Base-by-base conservation (phyloP, 2,329 filamentous ascomycete genomes). In the Talaromyces sp. region DNA sequence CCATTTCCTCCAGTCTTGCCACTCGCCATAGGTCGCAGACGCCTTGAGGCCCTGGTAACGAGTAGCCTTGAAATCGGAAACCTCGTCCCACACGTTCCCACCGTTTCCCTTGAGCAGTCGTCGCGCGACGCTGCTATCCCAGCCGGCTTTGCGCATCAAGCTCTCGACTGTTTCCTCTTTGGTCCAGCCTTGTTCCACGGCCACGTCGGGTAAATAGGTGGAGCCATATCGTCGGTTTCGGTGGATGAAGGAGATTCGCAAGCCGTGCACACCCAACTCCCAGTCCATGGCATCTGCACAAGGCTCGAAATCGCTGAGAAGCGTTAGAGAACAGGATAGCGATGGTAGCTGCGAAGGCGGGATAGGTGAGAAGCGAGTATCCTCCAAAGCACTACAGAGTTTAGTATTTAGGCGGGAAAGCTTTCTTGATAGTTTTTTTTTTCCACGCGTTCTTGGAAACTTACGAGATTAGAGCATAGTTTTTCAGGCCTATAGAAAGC, bases 131-230 rank as follows among this genome's bases (percentile, higher is more conserved):
- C 73, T 75, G 0, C 92, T 92, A 62, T 83, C 84, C 93, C 93
- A 99, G 1, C 95, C 95, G 0, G 93, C 93, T 82, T 99, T 99
- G 63, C 91, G 84, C 89, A 97, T 95, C 72, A 98, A 78, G 76
- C 91, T 96, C 59, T 92, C 83, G 2, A 99, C 76, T 0, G 94
- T 91, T 82, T 98, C 91, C 73, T 98, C 93, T 76, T 95, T 93
- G 10, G 85, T 91, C 95, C 95, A 99, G 16, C 91, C 93, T 74
- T 98, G 95, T 80, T 99, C 95, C 1, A 85, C 80, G 9, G 94
- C 90, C 5, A 99, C 92, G 72, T 97, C 91, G 0, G 95, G 95
- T 14, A 99, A 83, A 71, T 98, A 99, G 0, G 95, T 97, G 0
- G 92, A 85, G 16, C 92, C 91, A 72, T 91, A 92, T 54, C 89